A percentile compares a stretch with the other conserved stretches of the same genome.
Evolutionary conservation across 164 flowering plant genomes (phyloP).

Genomic region (Sedum album): DNA sequence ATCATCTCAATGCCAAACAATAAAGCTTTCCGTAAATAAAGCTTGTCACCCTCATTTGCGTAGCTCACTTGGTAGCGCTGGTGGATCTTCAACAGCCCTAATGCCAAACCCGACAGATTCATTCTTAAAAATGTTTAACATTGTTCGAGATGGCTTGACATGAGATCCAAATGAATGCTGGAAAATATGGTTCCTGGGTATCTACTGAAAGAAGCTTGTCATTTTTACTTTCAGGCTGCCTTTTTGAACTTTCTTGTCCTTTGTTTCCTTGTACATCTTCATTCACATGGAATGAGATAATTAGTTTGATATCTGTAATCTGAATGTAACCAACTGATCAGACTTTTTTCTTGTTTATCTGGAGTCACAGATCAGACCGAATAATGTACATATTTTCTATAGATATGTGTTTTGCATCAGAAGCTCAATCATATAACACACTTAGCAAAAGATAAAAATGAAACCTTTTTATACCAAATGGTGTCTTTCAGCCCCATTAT

Average conservation of each 20-base stretch:
- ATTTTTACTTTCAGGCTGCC: not conserved
- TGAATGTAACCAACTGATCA: not conserved
- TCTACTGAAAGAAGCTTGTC: not conserved
- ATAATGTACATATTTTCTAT: not conserved
- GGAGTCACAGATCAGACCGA: not conserved
- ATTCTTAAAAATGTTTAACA: no score
- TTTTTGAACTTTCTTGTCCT: not conserved
- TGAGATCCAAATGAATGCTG: not conserved
- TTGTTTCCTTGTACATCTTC: not conserved
- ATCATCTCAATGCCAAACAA: not conserved
- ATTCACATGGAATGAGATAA: not conserved
- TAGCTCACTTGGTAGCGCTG: not conserved
- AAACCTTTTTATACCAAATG: not conserved
- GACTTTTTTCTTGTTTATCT: not conserved
- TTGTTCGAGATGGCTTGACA: not conserved
- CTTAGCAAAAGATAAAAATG: not conserved
- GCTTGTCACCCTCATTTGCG: not conserved
- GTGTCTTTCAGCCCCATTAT: not conserved
- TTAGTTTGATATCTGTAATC: not conserved
- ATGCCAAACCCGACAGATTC: constrained; percentile 1
- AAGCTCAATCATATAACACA: not conserved
- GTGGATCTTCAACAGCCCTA: not conserved
- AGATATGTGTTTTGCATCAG: not conserved
- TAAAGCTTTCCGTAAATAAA: not conserved
- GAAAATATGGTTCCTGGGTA: not conserved